Evolutionary conservation across 306 rosid genomes (phyloP).

Genomic region (Citrullus amarus): DNA sequence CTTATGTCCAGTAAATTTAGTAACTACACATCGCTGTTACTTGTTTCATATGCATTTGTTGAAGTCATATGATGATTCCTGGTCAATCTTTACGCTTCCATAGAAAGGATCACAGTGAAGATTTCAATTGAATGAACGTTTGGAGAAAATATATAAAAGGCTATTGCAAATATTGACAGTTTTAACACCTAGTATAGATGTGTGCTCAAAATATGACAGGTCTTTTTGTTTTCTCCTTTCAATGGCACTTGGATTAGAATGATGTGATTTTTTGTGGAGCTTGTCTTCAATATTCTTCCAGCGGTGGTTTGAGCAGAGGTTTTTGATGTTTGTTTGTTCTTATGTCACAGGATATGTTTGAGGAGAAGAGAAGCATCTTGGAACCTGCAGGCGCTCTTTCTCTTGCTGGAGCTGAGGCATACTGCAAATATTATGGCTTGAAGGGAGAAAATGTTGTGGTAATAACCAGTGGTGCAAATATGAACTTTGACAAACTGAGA

Average conservation of each 20-base stretch:
- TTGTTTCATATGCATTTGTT: neutral
- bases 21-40: neutral
- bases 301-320: neutral
- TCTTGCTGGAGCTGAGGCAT: slow-evolving; percentile 98
- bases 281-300: neutral
- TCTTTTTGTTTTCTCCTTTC: neutral
- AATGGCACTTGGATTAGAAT: neutral
- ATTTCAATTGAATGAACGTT: neutral
- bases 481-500: slow-evolving; percentile 90
- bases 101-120: neutral
- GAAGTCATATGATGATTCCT: neutral
- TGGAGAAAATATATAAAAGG: neutral
- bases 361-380: slow-evolving; percentile 85
- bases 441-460: slow-evolving; percentile 76
- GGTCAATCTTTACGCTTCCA: neutral
- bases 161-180: neutral
- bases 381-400: slow-evolving; percentile 99
- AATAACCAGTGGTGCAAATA: slow-evolving; percentile 92
- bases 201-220: neutral
- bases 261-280: neutral
- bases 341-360: slow-evolving; percentile 81
- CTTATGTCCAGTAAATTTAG: neutral
- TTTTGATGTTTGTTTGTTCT: slow-evolving; percentile 9
- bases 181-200: neutral
- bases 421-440: slow-evolving; percentile 83